Percentiles rank a stretch among this genome's conserved stretches.
Evolutionary conservation across 345 rosid genomes (phyloP).

Genomic region (Atalantia buxifolia): DNA sequence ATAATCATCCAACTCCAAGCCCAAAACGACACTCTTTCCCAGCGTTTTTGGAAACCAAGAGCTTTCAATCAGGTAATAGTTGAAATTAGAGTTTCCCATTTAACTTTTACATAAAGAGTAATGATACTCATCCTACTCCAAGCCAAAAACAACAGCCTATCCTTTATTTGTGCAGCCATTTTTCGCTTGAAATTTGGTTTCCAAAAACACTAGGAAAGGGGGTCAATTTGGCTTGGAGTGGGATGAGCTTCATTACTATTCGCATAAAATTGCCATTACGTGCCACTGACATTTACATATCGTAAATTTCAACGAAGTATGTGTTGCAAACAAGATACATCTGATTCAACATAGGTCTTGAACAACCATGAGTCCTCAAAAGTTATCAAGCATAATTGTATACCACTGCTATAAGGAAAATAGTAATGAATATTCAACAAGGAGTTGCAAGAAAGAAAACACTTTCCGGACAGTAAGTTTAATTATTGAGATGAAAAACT

Average conservation of each 20-base stretch:
- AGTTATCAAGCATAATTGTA: background rate
- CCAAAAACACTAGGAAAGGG: no score
- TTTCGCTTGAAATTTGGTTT: background rate
- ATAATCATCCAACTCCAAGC: no score
- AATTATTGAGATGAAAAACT: background rate
- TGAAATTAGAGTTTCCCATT: background rate
- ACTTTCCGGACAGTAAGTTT: background rate
- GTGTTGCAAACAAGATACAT: background rate
- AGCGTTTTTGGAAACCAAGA: background rate
- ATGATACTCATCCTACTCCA: no score
- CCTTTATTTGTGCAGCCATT: no score
- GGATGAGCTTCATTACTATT: no score
- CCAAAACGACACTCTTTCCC: no score
- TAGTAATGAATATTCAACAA: background rate
- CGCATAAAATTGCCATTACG: background rate
- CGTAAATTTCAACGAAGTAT: background rate
- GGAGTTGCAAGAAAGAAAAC: background rate
- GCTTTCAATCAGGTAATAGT: slow-evolving; percentile 1
- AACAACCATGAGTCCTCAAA: background rate
- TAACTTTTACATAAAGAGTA: no score
- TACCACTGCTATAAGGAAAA: background rate
- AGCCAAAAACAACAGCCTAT: no score
- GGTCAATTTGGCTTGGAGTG: no score
- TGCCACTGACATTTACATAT: background rate
- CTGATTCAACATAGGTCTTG: background rate